Base-by-base conservation (phyloP, 345 rosid genomes). In the Hevea brasiliensis region DNA sequence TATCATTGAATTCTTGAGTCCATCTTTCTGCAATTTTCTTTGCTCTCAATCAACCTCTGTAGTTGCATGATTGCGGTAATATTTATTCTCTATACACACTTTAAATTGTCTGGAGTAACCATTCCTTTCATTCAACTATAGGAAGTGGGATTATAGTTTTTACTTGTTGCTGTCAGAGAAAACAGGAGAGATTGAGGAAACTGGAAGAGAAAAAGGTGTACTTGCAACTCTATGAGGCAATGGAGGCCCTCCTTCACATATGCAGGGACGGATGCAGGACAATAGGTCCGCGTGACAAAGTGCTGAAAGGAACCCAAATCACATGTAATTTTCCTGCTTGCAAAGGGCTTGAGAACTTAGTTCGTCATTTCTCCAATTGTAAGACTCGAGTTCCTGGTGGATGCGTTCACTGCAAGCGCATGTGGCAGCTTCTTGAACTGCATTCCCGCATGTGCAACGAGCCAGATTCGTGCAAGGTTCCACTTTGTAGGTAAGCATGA, bases 341-440 rank as follows among this genome's bases (percentile, higher is more conserved):
- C 83, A 89, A 90, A 82, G 91, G 90, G 27, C 87, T 94, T 13
- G 96, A 94, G 84, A 75, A 80, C 63, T 85, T 87, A 72, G 87
- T 94, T 9, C 80, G 96, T 42, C 96, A 94, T 88, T 92, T 94
- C 84, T 82, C 92, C 59, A 82, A 70, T 50, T 94, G 98, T 77
- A 88, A 85, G 83, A 59, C 89, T 61, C 89, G 92, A 20, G 90
- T 84, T 67, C 91, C 91, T 62, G 89, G 87, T 40, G 89, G 88
- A 59, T 94, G 97, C 61, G 73, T 69, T 58, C 89, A 81, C 67
- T 94, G 98, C 85, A 94, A 90, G 78, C 85, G 93, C 32, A 88
- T 89, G 94, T 88, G 97, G 94, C 97, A 90, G 86, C 93, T 94
- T 70, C 88, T 92, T 75, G 91, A 92, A 78, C 89, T 94, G 79